Base-by-base conservation (phyloP, 768 basidiomycete genomes). In the Neoboletus magnificus region DNA sequence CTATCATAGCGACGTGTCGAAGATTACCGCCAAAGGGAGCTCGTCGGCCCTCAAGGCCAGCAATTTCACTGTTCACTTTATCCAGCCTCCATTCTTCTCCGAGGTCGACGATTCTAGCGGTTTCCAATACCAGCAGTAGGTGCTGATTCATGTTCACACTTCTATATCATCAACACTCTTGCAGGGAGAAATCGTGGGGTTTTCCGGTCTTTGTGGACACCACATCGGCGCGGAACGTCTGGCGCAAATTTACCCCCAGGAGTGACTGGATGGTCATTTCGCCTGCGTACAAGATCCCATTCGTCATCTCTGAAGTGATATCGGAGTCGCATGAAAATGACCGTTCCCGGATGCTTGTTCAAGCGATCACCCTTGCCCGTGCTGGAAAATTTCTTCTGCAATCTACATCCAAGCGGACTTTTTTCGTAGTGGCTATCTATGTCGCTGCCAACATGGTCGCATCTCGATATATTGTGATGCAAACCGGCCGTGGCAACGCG, bases 341-440 rank as follows among this genome's bases (percentile, higher is more conserved):
- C n/a, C 40, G 44, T 9, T 43, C 1, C 10, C 40, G 50, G 2
- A 64, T 64, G 62, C 59, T 64, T 5, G 4, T 64, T 6, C 16
- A 64, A 18, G 60, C 54, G 1, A 61, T 46, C 3, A 32, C 52
- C 1, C 22, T 50, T 18, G 59, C 50, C 1, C 43, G 52, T 1
- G 15, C 36, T 0, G 56, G 56, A 10, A 18, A 45, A 18, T 32
- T 7, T 9, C 42, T 61, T 5, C 1, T 55, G 13, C 1, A 30
- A 35, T 3, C 25, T 5, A 5, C 5, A 10, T 27, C 53, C 3
- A 39, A 30, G 22, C 20, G 11, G 4, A n/a, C 8, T 0, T 58
- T 61, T 47, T 64, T 64, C 11, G 42, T 64, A 1, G 54, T 64
- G 22, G 62, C 52, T 15, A 33, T 64, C 18, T 58, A 56, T 44